Evolutionary conservation across 2,329 filamentous ascomycete species (phyloP).

Genomic region (Ophiostoma himal-ulmi): DNA sequence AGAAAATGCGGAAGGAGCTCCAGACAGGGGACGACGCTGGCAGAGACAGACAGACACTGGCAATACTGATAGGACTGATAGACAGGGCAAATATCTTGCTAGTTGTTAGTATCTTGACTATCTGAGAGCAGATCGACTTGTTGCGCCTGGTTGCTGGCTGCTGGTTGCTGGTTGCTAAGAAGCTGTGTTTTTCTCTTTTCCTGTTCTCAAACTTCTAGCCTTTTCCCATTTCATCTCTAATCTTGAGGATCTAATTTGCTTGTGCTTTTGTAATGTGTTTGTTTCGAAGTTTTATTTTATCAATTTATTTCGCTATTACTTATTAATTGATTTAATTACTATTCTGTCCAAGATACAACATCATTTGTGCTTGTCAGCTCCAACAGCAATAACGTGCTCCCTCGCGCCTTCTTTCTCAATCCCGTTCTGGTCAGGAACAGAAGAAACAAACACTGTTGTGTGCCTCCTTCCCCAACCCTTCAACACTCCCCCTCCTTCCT

Average conservation of each 20-base stretch:
- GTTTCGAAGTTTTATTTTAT: neutral
- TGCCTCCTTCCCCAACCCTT: neutral
- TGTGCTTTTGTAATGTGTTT: neutral
- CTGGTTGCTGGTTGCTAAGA: neutral
- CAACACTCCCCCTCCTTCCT: neutral
- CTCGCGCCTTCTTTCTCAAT: conserved; percentile 6
- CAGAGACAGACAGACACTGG: neutral
- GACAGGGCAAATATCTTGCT: neutral
- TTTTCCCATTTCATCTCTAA: neutral
- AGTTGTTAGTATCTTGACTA: neutral
- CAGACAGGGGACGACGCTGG: neutral
- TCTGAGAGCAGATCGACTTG: neutral
- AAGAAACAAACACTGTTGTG: neutral
- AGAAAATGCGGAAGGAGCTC: neutral
- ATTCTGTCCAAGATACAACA: neutral
- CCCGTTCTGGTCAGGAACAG: neutral
- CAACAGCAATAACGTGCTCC: conserved; percentile 5
- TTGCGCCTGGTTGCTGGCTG: neutral
- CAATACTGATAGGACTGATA: conserved; percentile 10
- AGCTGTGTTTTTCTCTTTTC: neutral
- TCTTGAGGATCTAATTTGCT: neutral
- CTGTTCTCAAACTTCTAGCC: neutral
- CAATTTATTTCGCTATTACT: neutral
- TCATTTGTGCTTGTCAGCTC: neutral
- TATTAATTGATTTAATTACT: neutral